Evolutionary conservation across 495 filamentous ascomycete species (phyloP).

Genomic region (Glonium stellatum): DNA sequence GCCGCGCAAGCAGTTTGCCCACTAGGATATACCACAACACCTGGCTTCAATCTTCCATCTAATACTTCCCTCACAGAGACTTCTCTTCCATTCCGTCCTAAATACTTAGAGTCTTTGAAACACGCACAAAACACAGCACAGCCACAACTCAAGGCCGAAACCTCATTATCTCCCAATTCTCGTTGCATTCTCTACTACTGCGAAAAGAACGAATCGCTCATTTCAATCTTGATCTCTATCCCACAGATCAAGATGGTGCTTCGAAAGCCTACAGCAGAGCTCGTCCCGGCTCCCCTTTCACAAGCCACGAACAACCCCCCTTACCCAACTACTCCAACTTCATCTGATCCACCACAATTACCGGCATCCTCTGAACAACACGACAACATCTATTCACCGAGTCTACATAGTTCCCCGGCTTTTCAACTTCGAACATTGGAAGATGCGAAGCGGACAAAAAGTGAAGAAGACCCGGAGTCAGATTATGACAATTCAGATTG

Average conservation of each 20-base stretch:
- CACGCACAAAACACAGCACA: too few species aligned
- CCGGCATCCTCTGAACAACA: slow-evolving; percentile 5
- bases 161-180: background rate
- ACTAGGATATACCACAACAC: background rate
- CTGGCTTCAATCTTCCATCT: background rate
- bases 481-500: slow-evolving; percentile 21
- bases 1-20: slow-evolving; percentile 3
- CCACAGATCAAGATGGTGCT: slow-evolving; percentile 19
- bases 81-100: too few species aligned
- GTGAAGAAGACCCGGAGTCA: slow-evolving; percentile 10
- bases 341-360: slow-evolving; percentile 15
- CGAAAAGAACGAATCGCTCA: background rate
- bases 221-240: background rate
- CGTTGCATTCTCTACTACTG: background rate
- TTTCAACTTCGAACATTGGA: slow-evolving; percentile 16
- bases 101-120: too few species aligned
- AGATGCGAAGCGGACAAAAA: slow-evolving; percentile 6
- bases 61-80: background rate
- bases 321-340: slow-evolving; percentile 27
- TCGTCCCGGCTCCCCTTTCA: slow-evolving; percentile 28
- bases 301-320: slow-evolving; percentile 30
- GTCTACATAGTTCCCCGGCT: slow-evolving; percentile 12
- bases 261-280: slow-evolving; percentile 20
- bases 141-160: background rate
- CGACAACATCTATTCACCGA: slow-evolving; percentile 10